These are phyloP conservation scores for Botrytis fragariae DNA, from an alignment of 2,329 filamentous ascomycete genomes.

Conservation along the genomic window DNA sequence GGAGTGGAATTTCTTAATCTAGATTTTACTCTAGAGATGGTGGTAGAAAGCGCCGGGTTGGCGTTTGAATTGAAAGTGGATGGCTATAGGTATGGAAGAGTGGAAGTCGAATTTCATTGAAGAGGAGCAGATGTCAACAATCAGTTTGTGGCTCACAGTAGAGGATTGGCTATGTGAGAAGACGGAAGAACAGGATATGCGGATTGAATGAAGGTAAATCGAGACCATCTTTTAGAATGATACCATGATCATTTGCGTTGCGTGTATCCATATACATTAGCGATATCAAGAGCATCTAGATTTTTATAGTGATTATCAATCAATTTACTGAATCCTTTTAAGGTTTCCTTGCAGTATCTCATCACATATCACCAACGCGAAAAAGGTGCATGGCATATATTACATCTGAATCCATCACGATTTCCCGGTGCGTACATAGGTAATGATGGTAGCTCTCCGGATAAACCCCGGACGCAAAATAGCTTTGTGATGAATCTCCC, in stretches of 20 bases:
- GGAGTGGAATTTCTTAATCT: conserved; percentile 80
- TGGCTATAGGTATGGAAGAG: conserved; percentile 71
- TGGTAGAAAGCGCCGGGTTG: conserved; percentile 72
- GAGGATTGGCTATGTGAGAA: background rate
- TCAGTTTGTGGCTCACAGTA: too few relatives aligned
- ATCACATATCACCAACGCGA: background rate
- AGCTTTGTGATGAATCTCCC: background rate
- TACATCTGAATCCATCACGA: background rate
- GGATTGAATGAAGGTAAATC: background rate
- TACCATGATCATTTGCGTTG: background rate
- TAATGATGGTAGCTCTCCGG: background rate
- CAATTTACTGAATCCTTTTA: background rate
- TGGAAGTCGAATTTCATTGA: conserved; percentile 75
- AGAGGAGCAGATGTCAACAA: too few relatives aligned
- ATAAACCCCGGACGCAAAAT: background rate
- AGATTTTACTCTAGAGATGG: conserved; percentile 81
- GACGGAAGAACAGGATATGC: too few relatives aligned
- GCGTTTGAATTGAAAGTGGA: conserved; percentile 79
- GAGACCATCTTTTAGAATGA: background rate
- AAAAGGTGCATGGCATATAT: background rate
- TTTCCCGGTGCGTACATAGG: background rate
- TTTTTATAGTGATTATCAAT: background rate
- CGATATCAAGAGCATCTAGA: background rate
- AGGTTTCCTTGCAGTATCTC: background rate
- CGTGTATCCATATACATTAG: background rate